Evolutionary conservation across 1,284 basidiomycete species (phyloP).

Genomic region (Leccinum subrobustum): DNA sequence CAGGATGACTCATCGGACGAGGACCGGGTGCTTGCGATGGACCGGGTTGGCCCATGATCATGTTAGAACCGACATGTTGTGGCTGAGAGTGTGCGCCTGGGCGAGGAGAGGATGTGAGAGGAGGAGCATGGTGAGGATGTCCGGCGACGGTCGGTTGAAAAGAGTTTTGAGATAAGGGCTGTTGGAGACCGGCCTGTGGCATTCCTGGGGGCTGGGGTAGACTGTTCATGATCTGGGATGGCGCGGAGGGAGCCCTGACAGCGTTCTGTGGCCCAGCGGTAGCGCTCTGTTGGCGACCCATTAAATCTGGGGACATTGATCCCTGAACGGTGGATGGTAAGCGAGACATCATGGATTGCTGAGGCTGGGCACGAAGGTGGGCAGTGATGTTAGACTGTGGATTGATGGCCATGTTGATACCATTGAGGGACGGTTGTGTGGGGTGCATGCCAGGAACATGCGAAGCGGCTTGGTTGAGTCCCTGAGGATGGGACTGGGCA

Average conservation of each 20-base stretch:
- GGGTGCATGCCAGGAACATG: constrained; percentile 42
- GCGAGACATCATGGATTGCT: constrained; percentile 34
- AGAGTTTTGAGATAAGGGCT: constrained; percentile 44
- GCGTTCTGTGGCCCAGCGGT: constrained; percentile 40
- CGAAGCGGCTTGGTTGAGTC: constrained; percentile 36
- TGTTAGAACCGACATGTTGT: constrained; percentile 38
- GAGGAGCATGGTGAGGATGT: constrained; percentile 38
- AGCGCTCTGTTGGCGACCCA: constrained; percentile 37
- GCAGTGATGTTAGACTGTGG: constrained; percentile 38
- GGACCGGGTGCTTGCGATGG: constrained; percentile 43
- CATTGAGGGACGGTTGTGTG: constrained; percentile 33
- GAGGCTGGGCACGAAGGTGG: constrained; percentile 35
- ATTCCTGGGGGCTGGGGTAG: constrained; percentile 46
- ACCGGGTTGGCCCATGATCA: constrained; percentile 44
- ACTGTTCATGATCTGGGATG: constrained; percentile 48
- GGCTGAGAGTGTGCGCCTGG: constrained; percentile 41
- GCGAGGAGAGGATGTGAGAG: constrained; percentile 47
- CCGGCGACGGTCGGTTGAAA: constrained; percentile 38
- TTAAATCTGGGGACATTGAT: constrained; percentile 45
- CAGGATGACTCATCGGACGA: constrained; percentile 48
- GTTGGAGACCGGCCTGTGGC: constrained; percentile 33
- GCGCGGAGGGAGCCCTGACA: constrained; percentile 41
- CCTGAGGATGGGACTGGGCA: constrained; percentile 50
- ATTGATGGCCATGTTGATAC: constrained; percentile 44
- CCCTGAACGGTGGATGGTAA: constrained; percentile 39